Percentiles rank a stretch among this genome's conserved stretches.
Evolutionary conservation across 163 green algal genomes (phyloP).

Genomic region (Chlorella variabilis): DNA sequence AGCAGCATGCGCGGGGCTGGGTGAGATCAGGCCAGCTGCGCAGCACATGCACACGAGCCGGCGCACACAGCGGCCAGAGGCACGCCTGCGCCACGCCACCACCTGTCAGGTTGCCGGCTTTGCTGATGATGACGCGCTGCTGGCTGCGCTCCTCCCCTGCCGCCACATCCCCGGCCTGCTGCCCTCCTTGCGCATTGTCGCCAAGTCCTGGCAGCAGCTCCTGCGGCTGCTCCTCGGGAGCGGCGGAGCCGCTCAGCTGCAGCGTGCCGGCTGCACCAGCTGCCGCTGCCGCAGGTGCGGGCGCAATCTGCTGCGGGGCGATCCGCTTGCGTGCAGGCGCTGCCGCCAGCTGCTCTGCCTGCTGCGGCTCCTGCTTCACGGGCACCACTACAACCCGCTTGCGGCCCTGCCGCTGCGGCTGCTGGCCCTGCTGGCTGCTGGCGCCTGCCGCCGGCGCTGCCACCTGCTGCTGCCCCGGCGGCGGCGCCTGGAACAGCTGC

Average conservation of each 20-base stretch:
- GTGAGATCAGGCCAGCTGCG: too few relatives aligned
- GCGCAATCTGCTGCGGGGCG: slow-evolving; percentile 17
- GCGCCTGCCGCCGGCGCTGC: neutral
- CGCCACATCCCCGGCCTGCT: neutral
- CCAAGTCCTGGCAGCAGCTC: neutral
- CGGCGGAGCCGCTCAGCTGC: neutral
- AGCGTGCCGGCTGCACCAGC: neutral
- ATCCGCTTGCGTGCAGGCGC: slow-evolving; percentile 10
- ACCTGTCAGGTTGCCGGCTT: slow-evolving; percentile 21
- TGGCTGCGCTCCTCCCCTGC: neutral
- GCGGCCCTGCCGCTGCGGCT: neutral
- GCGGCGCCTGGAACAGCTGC: slow-evolving; percentile 17
- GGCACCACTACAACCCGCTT: slow-evolving; percentile 3
- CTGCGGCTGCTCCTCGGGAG: neutral
- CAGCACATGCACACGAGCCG: too few relatives aligned
- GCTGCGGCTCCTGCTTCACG: neutral
- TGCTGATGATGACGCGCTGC: slow-evolving; percentile 19
- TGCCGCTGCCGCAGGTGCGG: neutral
- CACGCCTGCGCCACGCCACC: neutral
- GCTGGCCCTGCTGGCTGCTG: neutral
- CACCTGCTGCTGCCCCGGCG: neutral
- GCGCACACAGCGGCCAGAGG: too few relatives aligned
- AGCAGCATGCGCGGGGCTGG: too few relatives aligned
- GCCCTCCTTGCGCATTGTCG: neutral
- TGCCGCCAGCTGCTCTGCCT: neutral